A percentile compares a stretch with the other conserved stretches of the same genome.
Conservation (phyloP, 768 basidiomycete genomes). For the Phylloporus arenicola region DNA sequence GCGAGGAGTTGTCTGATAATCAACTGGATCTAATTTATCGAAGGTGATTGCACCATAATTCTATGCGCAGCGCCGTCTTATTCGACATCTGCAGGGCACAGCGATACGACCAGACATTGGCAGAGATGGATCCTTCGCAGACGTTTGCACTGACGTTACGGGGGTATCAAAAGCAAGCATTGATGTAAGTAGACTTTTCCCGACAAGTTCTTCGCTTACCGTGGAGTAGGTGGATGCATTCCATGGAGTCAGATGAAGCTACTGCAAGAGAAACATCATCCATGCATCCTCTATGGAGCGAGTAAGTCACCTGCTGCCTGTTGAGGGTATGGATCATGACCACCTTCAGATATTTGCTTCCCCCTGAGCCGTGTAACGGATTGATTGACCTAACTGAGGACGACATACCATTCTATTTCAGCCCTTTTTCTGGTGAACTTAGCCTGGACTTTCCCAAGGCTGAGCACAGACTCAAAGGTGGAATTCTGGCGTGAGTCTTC, state of each 20-base stretch:
- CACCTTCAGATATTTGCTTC: conserved; percentile 63
- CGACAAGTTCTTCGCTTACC: neutral
- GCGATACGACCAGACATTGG: conserved; percentile 67
- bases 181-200: conserved; percentile 44
- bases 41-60: conserved; percentile 45
- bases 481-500: conserved; percentile 77
- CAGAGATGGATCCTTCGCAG: conserved; percentile 74
- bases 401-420: conserved; percentile 80
- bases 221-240: conserved; percentile 80
- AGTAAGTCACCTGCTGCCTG: conserved; percentile 45
- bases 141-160: conserved; percentile 73
- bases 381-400: conserved; percentile 78
- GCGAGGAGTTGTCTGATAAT: conserved; percentile 74
- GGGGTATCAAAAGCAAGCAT: conserved; percentile 91
- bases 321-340: neutral
- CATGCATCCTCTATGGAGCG: conserved; percentile 93
- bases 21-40: conserved; percentile 81
- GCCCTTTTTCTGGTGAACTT: conserved; percentile 86
- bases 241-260: conserved; percentile 69
- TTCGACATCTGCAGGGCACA: conserved; percentile 58
- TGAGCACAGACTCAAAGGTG: conserved; percentile 72
- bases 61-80: conserved; percentile 1
- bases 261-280: conserved; percentile 65
- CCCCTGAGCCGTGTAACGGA: conserved; percentile 49
- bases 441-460: conserved; percentile 80